phyloP scores from a whole-genome alignment of 805 yeast species.

The Wickerhamomyces chambardii region DNA sequence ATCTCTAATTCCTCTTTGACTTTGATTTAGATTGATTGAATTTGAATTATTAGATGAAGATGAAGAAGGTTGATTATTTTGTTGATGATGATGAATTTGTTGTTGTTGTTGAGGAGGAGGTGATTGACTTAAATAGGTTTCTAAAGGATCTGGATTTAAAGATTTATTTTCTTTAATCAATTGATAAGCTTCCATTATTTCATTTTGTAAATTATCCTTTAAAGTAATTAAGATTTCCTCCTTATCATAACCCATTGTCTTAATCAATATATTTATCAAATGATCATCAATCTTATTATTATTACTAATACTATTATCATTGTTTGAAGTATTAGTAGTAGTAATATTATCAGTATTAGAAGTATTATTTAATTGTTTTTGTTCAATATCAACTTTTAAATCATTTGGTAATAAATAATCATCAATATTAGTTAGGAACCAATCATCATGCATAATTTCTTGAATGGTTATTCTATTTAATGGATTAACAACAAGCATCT shows the following conservation, averaged over 20 bases:
- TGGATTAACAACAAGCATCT: constrained; percentile 93
- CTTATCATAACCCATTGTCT: constrained; percentile 83
- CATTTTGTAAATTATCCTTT: constrained; percentile 50
- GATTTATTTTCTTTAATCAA: constrained; percentile 75
- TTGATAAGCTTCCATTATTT: constrained; percentile 79
- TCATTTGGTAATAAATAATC: constrained; percentile 60
- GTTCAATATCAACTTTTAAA: no score
- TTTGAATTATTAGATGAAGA: no score
- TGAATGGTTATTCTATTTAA: constrained; percentile 87
- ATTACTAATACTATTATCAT: no score
- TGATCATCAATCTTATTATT: constrained; percentile 64
- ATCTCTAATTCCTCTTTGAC: constrained; percentile 10
- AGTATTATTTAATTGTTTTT: constrained; percentile 22
- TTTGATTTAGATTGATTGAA: constrained; percentile 1
- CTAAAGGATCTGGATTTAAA: constrained; percentile 47
- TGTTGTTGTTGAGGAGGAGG: constrained; percentile 52
- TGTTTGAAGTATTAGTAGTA: no score
- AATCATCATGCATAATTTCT: constrained; percentile 88
- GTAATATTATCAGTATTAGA: no score
- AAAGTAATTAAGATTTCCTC: constrained; percentile 76
- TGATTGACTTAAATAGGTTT: constrained; percentile 48
- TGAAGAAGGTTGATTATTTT: no score
- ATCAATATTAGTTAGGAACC: constrained; percentile 81
- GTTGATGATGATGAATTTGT: no score
- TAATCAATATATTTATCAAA: constrained; percentile 63